These are phyloP conservation scores for Quercus phellos DNA, from an alignment of 331 rosid genomes.

Conservation along the genomic window DNA sequence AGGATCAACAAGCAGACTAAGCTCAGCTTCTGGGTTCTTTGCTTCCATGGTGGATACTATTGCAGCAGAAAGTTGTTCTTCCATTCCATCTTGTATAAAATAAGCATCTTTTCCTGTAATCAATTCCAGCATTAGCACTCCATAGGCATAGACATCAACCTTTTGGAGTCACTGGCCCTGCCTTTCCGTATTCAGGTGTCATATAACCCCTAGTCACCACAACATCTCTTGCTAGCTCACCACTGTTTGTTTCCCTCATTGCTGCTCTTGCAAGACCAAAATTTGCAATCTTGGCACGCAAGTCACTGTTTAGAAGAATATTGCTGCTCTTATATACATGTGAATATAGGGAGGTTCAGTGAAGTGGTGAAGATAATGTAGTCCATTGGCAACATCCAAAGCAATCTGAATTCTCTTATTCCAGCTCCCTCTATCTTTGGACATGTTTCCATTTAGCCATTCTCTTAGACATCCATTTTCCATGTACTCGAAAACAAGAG, in stretches of 20 bases:
- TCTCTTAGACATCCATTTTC: conserved; percentile 63
- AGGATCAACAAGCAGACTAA: conserved; percentile 40
- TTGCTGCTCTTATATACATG: conserved; percentile 41
- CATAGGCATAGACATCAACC: conserved; percentile 60
- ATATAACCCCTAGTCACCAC: conserved; percentile 31
- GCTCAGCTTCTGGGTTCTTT: conserved; percentile 32
- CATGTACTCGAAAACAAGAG: conserved; percentile 60
- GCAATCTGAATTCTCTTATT: conserved; percentile 60
- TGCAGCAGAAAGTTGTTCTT: conserved; percentile 32
- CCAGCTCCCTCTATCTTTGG: conserved; percentile 38
- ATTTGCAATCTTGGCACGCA: conserved; percentile 59
- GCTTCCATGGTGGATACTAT: conserved; percentile 21
- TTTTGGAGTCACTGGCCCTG: conserved; percentile 41
- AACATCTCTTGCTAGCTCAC: conserved; percentile 11
- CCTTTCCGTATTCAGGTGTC: conserved; percentile 40
- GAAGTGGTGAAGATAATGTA: conserved; percentile 76
- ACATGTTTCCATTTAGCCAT: conserved; percentile 39
- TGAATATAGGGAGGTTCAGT: conserved; percentile 61
- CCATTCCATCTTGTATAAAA: conserved; percentile 30
- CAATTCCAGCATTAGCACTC: conserved; percentile 57
- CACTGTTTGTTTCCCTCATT: conserved; percentile 4
- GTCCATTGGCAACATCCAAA: conserved; percentile 68
- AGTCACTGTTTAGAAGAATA: conserved; percentile 41
- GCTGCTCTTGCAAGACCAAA: conserved; percentile 46
- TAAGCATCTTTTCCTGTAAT: conserved; percentile 44